phyloP scores from a whole-genome alignment of 2,329 filamentous ascomycete species.

The Aspergillus sp. region DNA sequence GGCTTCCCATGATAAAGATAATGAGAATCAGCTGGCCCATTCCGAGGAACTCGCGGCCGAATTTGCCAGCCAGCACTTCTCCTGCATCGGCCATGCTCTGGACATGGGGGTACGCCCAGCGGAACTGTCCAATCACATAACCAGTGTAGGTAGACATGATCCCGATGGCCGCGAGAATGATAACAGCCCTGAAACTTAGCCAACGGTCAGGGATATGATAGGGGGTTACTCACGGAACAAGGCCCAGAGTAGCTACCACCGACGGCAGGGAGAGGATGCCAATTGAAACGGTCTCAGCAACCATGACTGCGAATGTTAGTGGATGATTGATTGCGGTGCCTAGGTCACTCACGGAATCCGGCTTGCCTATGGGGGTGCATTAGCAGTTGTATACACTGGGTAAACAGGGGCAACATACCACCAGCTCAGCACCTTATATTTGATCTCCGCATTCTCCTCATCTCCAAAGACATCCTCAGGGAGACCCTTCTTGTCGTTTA shows the following conservation, averaged over 20 bases:
- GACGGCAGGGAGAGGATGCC: slow-evolving; percentile 58
- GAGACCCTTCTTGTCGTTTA: slow-evolving; percentile 21
- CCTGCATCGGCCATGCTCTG: slow-evolving; percentile 69
- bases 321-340: too few species aligned
- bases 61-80: slow-evolving; percentile 58
- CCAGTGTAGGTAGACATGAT: slow-evolving; percentile 60
- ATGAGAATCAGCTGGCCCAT: slow-evolving; percentile 63
- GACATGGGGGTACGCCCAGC: slow-evolving; percentile 57
- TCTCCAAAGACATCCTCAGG: slow-evolving; percentile 41
- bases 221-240: slow-evolving; percentile 46
- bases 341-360: slow-evolving; percentile 28
- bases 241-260: slow-evolving; percentile 52
- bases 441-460: slow-evolving; percentile 44
- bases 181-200: slow-evolving; percentile 41
- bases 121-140: slow-evolving; percentile 62
- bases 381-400: neutral
- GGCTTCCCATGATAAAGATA: slow-evolving; percentile 68
- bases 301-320: slow-evolving; percentile 43
- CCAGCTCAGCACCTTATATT: slow-evolving; percentile 55
- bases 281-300: slow-evolving; percentile 60
- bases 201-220: neutral
- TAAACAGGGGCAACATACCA: slow-evolving; percentile 21
- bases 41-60: slow-evolving; percentile 64
- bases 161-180: slow-evolving; percentile 56
- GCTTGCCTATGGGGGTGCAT: slow-evolving; percentile 43